Evolutionary conservation across 768 basidiomycete species (phyloP).

Genomic region (Nidula microcarpa): DNA sequence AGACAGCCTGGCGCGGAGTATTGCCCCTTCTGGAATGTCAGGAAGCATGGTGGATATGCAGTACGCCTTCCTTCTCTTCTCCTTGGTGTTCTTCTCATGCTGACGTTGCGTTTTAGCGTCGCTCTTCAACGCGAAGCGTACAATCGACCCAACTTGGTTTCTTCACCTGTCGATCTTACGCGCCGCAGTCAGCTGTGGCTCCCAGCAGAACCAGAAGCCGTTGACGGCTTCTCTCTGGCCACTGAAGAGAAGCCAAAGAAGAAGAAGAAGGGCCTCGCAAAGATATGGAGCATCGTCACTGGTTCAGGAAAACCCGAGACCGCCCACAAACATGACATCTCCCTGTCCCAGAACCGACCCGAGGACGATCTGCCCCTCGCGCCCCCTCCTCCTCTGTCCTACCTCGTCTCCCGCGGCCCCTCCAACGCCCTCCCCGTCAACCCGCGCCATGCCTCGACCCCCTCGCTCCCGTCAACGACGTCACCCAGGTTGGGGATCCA

Average conservation of each 20-base stretch:
- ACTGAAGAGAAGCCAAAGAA: slow-evolving; percentile 59
- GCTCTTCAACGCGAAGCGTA: slow-evolving; percentile 70
- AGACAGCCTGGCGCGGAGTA: slow-evolving; percentile 77
- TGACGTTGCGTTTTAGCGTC: slow-evolving; percentile 43
- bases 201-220: slow-evolving; percentile 25
- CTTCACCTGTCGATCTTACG: slow-evolving; percentile 30
- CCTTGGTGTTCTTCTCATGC: neutral
- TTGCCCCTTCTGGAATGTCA: slow-evolving; percentile 75
- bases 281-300: slow-evolving; percentile 79
- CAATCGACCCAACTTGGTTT: slow-evolving; percentile 21
- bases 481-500: slow-evolving; percentile 54
- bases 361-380: slow-evolving; percentile 79
- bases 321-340: slow-evolving; percentile 21
- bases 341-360: slow-evolving; percentile 36
- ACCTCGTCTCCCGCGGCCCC: slow-evolving; percentile 70
- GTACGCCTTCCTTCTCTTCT: slow-evolving; percentile 41
- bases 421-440: slow-evolving; percentile 32
- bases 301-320: slow-evolving; percentile 45
- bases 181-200: slow-evolving; percentile 57
- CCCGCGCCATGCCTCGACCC: slow-evolving; percentile 64
- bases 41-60: slow-evolving; percentile 95
- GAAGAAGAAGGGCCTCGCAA: slow-evolving; percentile 74
- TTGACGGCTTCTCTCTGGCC: slow-evolving; percentile 11
- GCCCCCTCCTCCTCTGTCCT: slow-evolving; percentile 89
- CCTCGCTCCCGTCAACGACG: slow-evolving; percentile 58